phyloP scores from a whole-genome alignment of 1,284 basidiomycete genomes.

The Ceratobasidium sp. region DNA sequence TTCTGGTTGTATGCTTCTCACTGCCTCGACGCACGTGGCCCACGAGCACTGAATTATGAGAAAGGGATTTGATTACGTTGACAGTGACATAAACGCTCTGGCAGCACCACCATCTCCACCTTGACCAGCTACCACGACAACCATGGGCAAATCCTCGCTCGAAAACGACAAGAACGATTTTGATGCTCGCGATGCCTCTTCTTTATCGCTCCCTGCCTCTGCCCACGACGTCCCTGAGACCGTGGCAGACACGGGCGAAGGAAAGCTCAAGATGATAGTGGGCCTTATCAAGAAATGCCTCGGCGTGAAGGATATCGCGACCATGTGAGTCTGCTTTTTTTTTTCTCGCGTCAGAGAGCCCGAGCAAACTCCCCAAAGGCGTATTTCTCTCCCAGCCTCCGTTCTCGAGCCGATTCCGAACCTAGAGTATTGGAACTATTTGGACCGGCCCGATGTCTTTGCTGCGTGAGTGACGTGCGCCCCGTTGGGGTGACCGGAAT shows the following conservation, averaged over 20 bases:
- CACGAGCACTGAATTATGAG: constrained; percentile 1
- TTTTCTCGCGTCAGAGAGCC: not conserved
- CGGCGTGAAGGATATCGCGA: constrained; percentile 89
- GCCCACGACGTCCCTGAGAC: constrained; percentile 24
- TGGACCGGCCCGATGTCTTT: constrained; percentile 92
- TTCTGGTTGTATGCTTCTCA: constrained; percentile 12
- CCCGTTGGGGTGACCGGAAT: not conserved
- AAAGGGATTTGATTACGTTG: constrained; percentile 35
- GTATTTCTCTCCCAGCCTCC: constrained; percentile 87
- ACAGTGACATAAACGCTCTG: constrained; percentile 36
- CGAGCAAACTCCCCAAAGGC: constrained; percentile 57
- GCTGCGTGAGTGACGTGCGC: constrained; percentile 69
- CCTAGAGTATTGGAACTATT: constrained; percentile 94
- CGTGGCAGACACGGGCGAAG: constrained; percentile 54
- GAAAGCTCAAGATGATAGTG: constrained; percentile 90
- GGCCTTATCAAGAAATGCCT: constrained; percentile 86
- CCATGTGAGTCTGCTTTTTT: constrained; percentile 70
- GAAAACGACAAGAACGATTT: constrained; percentile 25
- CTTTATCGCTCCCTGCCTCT: constrained; percentile 19
- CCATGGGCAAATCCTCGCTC: constrained; percentile 26
- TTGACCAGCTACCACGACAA: constrained; percentile 13
- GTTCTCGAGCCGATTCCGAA: constrained; percentile 91
- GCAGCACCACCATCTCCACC: not conserved
- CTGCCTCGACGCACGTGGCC: constrained; percentile 2
- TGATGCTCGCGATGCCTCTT: constrained; percentile 31